Conservation (phyloP, 768 basidiomycete genomes). For the Rhodotorula paludigena region DNA sequence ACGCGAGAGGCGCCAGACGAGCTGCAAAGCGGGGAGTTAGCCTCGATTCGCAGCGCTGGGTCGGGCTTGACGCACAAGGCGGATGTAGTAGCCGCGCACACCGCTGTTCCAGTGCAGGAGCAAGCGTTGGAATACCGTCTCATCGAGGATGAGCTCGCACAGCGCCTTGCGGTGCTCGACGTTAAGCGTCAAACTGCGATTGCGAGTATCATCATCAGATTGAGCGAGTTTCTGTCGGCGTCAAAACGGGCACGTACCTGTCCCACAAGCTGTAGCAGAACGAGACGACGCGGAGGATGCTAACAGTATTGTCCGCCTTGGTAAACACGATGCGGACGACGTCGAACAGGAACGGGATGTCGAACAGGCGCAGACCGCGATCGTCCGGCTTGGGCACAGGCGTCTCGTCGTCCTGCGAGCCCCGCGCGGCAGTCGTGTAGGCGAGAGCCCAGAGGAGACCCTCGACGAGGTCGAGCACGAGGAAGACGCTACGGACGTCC, state of each 20-base stretch:
- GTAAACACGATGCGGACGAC: constrained; percentile 48
- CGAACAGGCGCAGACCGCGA: constrained; percentile 44
- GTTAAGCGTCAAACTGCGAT: constrained; percentile 38
- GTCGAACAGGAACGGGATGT: constrained; percentile 48
- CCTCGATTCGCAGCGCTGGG: neutral
- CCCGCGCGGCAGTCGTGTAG: constrained; percentile 31
- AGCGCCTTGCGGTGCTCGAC: constrained; percentile 47
- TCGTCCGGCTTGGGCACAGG: constrained; percentile 27
- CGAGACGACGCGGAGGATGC: constrained; percentile 49
- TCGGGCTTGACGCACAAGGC: constrained; percentile 41
- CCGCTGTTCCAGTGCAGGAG: constrained; percentile 48
- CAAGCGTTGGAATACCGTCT: constrained; percentile 48
- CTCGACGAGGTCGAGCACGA: constrained; percentile 51
- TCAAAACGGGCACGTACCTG: constrained; percentile 31
- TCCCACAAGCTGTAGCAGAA: constrained; percentile 52
- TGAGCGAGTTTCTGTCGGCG: neutral
- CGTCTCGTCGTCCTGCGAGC: constrained; percentile 23
- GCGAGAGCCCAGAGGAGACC: constrained; percentile 48
- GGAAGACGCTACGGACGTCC: constrained; percentile 51
- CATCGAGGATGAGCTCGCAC: constrained; percentile 49
- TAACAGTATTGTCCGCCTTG: constrained; percentile 51
- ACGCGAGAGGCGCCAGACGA: constrained; percentile 51
- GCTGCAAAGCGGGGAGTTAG: constrained; percentile 30
- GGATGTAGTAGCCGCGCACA: constrained; percentile 35
- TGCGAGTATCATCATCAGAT: neutral